phyloP scores from a whole-genome alignment of 768 basidiomycete genomes.

The Mycena filopes region DNA sequence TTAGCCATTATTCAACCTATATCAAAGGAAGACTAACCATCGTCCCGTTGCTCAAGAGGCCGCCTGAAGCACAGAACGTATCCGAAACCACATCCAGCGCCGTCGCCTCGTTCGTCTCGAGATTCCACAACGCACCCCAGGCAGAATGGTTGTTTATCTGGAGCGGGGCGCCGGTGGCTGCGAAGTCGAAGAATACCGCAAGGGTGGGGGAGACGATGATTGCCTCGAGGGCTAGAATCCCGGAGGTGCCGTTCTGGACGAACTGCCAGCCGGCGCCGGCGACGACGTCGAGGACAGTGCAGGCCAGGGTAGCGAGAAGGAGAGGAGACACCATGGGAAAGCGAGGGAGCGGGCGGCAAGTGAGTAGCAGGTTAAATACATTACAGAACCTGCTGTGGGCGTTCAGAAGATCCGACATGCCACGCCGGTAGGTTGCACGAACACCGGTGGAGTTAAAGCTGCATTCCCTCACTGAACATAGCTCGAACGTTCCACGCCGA shows the following conservation, averaged over 20 bases:
- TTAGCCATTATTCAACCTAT: too few relatives aligned
- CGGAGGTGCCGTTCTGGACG: constrained; percentile 39
- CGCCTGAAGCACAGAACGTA: constrained; percentile 46
- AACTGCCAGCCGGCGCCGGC: constrained; percentile 37
- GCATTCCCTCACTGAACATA: too few relatives aligned
- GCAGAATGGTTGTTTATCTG: constrained; percentile 44
- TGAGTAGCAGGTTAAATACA: too few relatives aligned
- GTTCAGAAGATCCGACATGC: too few relatives aligned
- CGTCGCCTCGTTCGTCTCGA: constrained; percentile 33
- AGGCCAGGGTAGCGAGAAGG: background rate
- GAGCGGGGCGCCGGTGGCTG: constrained; percentile 7
- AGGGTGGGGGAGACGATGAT: constrained; percentile 41
- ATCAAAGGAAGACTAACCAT: too few relatives aligned
- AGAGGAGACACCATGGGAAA: background rate
- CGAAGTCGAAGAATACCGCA: constrained; percentile 36
- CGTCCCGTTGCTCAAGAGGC: constrained; percentile 45
- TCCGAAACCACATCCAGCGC: constrained; percentile 42
- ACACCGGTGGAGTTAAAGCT: background rate
- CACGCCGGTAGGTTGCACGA: background rate
- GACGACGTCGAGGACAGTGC: background rate
- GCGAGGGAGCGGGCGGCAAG: too few relatives aligned
- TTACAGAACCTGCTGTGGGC: too few relatives aligned
- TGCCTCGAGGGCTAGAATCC: constrained; percentile 39
- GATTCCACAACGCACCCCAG: constrained; percentile 39
- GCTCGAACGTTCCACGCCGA: background rate